Conservation (phyloP, 2,329 filamentous ascomycete species). For the Penicillium sp. region DNA sequence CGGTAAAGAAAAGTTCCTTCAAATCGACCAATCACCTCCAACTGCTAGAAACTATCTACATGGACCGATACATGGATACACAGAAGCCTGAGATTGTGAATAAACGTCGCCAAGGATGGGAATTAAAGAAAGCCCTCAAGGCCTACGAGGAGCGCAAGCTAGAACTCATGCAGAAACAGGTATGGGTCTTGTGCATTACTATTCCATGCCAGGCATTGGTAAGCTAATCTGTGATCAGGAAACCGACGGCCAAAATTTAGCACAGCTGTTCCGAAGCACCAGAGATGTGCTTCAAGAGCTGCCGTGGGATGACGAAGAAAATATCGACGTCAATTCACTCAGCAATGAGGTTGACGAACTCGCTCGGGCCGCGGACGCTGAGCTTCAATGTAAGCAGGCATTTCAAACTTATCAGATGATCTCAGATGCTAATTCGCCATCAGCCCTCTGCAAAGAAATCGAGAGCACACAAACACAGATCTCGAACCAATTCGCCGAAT, state of each 20-base stretch:
- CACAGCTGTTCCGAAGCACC: constrained; percentile 22
- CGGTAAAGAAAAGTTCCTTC: constrained; percentile 60
- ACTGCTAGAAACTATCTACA: constrained; percentile 79
- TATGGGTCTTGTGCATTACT: constrained; percentile 15
- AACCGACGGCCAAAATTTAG: constrained; percentile 12
- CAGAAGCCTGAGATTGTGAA: constrained; percentile 65
- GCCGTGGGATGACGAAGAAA: constrained; percentile 4
- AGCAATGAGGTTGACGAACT: constrained; percentile 50
- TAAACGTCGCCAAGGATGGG: constrained; percentile 73
- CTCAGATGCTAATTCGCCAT: constrained; percentile 1
- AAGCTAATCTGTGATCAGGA: constrained; percentile 14
- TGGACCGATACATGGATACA: constrained; percentile 82
- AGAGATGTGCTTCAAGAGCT: constrained; percentile 45
- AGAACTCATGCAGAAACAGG: constrained; percentile 45
- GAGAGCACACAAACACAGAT: constrained; percentile 54
- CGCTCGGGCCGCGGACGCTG: constrained; percentile 49
- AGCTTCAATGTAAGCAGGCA: constrained; percentile 52
- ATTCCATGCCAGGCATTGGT: not conserved
- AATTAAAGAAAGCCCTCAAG: constrained; percentile 68
- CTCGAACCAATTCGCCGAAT: constrained; percentile 64
- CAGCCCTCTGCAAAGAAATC: constrained; percentile 52
- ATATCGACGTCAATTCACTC: constrained; percentile 46
- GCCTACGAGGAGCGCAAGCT: constrained; percentile 55
- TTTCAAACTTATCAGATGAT: not conserved
- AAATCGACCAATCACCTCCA: constrained; percentile 80